These are phyloP conservation scores for Fomitiporia mediterranea DNA, from an alignment of 1,284 basidiomycete species.

Conservation along the genomic window DNA sequence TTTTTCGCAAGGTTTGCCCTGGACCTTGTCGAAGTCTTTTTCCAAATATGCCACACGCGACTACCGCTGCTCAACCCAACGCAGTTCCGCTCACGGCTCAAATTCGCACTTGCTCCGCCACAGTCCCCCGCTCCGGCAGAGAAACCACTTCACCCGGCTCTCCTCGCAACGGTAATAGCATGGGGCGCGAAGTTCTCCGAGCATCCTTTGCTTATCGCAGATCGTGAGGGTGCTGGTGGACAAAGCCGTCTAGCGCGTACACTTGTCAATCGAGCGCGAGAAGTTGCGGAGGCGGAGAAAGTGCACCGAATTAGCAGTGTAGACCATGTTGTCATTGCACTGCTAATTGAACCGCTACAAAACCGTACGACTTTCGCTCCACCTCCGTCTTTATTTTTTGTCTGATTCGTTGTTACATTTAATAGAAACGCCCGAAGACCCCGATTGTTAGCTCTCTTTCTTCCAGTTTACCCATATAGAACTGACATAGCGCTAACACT, in stretches of 20 bases:
- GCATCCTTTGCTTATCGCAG: slow-evolving; percentile 73
- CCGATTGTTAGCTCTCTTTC: slow-evolving; percentile 43
- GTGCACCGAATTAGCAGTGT: slow-evolving; percentile 75
- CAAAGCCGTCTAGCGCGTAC: slow-evolving; percentile 76
- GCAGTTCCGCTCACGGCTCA: slow-evolving; percentile 66
- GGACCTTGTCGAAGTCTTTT: slow-evolving; percentile 86
- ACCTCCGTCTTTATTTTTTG: background rate
- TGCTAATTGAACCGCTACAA: slow-evolving; percentile 75
- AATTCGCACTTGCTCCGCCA: slow-evolving; percentile 31
- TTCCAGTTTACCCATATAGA: background rate
- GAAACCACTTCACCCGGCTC: slow-evolving; percentile 57
- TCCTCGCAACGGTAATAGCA: slow-evolving; percentile 85
- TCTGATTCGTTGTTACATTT: slow-evolving; percentile 19
- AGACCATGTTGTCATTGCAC: slow-evolving; percentile 75
- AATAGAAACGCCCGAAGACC: slow-evolving; percentile 63
- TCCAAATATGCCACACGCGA: slow-evolving; percentile 83
- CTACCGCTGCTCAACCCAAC: slow-evolving; percentile 75
- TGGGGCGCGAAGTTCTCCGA: slow-evolving; percentile 93
- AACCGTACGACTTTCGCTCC: slow-evolving; percentile 56
- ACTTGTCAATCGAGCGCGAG: slow-evolving; percentile 73
- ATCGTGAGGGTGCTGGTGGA: slow-evolving; percentile 64
- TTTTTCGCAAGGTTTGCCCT: slow-evolving; percentile 63
- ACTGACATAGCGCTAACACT: background rate
- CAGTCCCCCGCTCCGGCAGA: slow-evolving; percentile 27
- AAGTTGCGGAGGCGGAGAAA: slow-evolving; percentile 81